A percentile compares a stretch with the other conserved stretches of the same genome.
These are phyloP conservation scores for Penicillium sp. DNA, from an alignment of 2,329 filamentous ascomycete genomes.

Conservation along the genomic window DNA sequence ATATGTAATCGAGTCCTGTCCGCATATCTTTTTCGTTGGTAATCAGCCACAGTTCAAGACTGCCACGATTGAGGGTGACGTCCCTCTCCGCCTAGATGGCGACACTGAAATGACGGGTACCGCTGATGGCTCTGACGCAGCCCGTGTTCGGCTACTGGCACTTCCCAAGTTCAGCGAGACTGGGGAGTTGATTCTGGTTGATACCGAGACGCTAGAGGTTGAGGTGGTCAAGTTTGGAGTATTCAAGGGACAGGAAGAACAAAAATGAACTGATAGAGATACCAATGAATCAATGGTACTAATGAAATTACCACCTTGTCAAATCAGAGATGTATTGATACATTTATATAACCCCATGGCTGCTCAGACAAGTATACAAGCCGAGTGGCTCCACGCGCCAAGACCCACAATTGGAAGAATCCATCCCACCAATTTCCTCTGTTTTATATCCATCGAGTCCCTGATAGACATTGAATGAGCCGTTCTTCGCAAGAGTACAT, in stretches of 20 bases:
- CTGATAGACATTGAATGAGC: not conserved
- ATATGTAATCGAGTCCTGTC: conserved; percentile 74
- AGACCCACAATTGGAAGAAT: conserved; percentile 16
- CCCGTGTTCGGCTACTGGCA: conserved; percentile 67
- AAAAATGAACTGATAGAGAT: conserved; percentile 22
- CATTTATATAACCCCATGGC: not conserved
- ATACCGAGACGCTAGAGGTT: conserved; percentile 74
- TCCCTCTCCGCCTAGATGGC: conserved; percentile 26
- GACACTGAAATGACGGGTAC: conserved; percentile 30
- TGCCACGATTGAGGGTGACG: conserved; percentile 52
- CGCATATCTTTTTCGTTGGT: conserved; percentile 84
- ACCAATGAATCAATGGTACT: conserved; percentile 4
- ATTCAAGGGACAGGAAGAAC: conserved; percentile 31
- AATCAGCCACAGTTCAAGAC: conserved; percentile 74
- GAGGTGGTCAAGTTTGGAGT: conserved; percentile 56
- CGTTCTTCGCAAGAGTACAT: not conserved
- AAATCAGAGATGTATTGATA: not conserved
- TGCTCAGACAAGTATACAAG: not conserved
- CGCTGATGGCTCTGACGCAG: conserved; percentile 48
- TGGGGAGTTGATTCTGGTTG: conserved; percentile 71
- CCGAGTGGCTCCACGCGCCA: conserved; percentile 8
- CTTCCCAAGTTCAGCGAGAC: conserved; percentile 74
- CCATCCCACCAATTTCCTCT: conserved; percentile 2
- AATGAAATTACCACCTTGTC: conserved; percentile 5
- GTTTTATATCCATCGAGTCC: not conserved